phyloP scores from a whole-genome alignment of 2,329 filamentous ascomycete genomes.

The Venturia oleaginea region DNA sequence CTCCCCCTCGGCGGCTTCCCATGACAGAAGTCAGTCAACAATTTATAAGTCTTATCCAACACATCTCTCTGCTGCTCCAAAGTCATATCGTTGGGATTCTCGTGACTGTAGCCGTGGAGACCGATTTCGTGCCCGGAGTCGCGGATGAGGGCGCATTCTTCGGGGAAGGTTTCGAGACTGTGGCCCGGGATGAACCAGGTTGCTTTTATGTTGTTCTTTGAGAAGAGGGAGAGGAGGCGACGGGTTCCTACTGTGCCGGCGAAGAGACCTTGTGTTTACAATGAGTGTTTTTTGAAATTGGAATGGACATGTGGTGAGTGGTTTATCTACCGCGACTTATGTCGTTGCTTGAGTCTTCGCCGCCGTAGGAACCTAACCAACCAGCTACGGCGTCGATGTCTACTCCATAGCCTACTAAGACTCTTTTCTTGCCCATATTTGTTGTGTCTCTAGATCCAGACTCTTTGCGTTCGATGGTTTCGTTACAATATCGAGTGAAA shows the following conservation, averaged over 20 bases:
- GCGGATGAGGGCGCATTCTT: conserved; percentile 50
- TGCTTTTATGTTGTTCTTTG: conserved; percentile 64
- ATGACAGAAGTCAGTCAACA: conserved; percentile 57
- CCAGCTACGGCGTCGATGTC: conserved; percentile 70
- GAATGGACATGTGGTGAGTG: background rate
- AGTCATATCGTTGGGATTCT: conserved; percentile 64
- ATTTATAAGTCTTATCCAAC: conserved; percentile 56
- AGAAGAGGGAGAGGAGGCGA: conserved; percentile 60
- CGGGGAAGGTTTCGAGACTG: conserved; percentile 56
- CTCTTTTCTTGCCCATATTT: conserved; percentile 40
- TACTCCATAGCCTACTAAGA: conserved; percentile 55
- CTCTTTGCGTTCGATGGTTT: background rate
- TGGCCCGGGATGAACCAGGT: conserved; percentile 55
- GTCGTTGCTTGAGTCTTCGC: conserved; percentile 62
- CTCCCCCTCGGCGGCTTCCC: conserved; percentile 59
- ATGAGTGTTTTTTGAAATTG: background rate
- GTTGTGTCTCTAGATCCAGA: background rate
- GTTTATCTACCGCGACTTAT: conserved; percentile 45
- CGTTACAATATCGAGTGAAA: background rate
- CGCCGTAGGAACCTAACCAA: conserved; percentile 67
- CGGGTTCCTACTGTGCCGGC: conserved; percentile 60
- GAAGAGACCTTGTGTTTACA: conserved; percentile 42
- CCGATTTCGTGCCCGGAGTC: conserved; percentile 59
- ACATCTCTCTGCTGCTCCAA: conserved; percentile 68
- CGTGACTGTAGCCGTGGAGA: conserved; percentile 63